A percentile compares a stretch with the other conserved stretches of the same genome.
phyloP scores from a whole-genome alignment of 2,329 filamentous ascomycete species.

The Cryphonectria naterciae region DNA sequence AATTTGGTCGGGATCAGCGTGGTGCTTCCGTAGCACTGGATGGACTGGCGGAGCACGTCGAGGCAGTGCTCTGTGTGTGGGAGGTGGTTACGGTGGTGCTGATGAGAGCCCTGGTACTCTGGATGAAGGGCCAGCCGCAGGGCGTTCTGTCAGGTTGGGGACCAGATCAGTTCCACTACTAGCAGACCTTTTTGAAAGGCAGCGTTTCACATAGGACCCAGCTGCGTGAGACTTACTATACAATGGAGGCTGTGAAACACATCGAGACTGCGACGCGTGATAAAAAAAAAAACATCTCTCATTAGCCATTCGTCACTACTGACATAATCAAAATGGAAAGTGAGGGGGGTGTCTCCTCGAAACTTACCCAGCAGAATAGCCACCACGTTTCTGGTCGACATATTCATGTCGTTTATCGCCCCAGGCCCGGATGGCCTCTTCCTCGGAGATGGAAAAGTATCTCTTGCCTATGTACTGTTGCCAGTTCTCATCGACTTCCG shows the following conservation, averaged over 20 bases:
- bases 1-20: conserved; percentile 28
- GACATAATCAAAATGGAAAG: background rate
- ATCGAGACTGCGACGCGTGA: conserved; percentile 7
- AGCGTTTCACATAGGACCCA: background rate
- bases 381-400: conserved; percentile 14
- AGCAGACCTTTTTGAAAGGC: background rate
- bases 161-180: background rate
- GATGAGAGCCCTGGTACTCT: background rate
- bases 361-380: conserved; percentile 16
- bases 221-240: conserved; percentile 3
- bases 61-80: conserved; percentile 27
- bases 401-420: conserved; percentile 21
- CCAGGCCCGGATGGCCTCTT: conserved; percentile 19
- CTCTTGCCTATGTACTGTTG: conserved; percentile 18
- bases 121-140: conserved; percentile 14
- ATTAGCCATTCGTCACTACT: background rate
- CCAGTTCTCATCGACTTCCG: conserved; percentile 18
- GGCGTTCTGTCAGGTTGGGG: conserved; percentile 1
- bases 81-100: conserved; percentile 8
- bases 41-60: conserved; percentile 24
- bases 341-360: background rate
- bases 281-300: too few relatives aligned
- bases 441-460: conserved; percentile 16
- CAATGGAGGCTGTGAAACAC: conserved; percentile 20
- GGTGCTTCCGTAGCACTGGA: conserved; percentile 28